Conservation (phyloP, 2,329 filamentous ascomycete genomes). For the Thyridium curvatum region DNA sequence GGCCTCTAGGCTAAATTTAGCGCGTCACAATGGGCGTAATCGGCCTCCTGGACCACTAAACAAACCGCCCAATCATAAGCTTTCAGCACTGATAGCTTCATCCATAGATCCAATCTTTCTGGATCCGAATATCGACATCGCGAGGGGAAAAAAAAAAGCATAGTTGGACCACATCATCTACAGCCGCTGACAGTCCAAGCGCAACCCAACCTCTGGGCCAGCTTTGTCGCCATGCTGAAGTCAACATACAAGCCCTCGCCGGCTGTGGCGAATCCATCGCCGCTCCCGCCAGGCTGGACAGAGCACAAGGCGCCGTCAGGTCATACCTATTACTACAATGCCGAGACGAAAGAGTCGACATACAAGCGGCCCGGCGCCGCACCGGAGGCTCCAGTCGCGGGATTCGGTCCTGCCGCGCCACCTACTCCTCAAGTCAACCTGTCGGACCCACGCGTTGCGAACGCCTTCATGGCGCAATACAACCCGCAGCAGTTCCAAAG, state of each 20-base stretch:
- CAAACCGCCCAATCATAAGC: too few relatives aligned
- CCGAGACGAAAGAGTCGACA: slow-evolving; percentile 75
- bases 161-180: too few relatives aligned
- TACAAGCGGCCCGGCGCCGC: slow-evolving; percentile 65
- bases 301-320: slow-evolving; percentile 86
- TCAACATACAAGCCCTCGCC: slow-evolving; percentile 64
- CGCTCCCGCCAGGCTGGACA: slow-evolving; percentile 78
- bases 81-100: too few relatives aligned
- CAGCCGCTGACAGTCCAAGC: too few relatives aligned
- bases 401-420: slow-evolving; percentile 28
- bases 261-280: slow-evolving; percentile 29
- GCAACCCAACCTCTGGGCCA: not conserved
- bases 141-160: too few relatives aligned
- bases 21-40: too few relatives aligned
- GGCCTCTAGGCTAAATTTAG: too few relatives aligned
- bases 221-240: slow-evolving; percentile 56
- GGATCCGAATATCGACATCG: too few relatives aligned
- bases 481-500: slow-evolving; percentile 29
- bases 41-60: too few relatives aligned
- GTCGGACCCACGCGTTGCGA: slow-evolving; percentile 50
- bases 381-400: slow-evolving; percentile 14
- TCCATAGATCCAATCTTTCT: too few relatives aligned
- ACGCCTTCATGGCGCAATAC: slow-evolving; percentile 54
- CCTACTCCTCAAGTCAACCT: slow-evolving; percentile 30
- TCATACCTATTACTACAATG: slow-evolving; percentile 84